Base-by-base conservation (phyloP, 2,329 filamentous ascomycete genomes). In the Fusarium euwallaceae region DNA sequence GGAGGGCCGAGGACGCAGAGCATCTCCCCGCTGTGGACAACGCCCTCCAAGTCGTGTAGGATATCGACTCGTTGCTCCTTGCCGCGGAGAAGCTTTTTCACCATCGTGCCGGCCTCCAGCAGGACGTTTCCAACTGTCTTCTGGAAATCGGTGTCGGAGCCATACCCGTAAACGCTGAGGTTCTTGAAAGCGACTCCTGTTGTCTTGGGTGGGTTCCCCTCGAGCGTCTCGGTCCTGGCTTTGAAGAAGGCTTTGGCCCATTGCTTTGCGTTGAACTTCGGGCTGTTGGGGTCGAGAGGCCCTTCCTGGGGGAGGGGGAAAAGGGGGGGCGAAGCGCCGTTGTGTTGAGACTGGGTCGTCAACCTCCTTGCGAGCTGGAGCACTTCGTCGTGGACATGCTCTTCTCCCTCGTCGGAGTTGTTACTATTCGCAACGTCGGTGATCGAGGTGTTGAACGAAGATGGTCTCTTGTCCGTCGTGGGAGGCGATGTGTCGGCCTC, bases 1-100 rank as follows among this genome's bases (percentile, higher is more conserved):
- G 92, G 92, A 55, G 92, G 92, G 8, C 92, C 92, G 32, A 94
- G 86, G 2, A 94, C 92, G n/a, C 93, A 90, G 29, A 93, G 81
- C 90, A 94, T 92, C 84, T 94, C 92, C 37, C 92, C 92, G 67
- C 87, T 88, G 72, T 89, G 86, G 2, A 94, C 88, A 0, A 93
- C 78, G 4, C 92, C 92, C 73, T 93, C 91, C 66, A 92, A 88
- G 72, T 88, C 83, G 67, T 86, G 88, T 56, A 94, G 82, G 70
- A 94, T 94, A 74, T 94, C 89, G 70, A 92, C 89, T 65, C 88
- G 87, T 76, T 87, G 84, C 61, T 86, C 86, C 75, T 88, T 75
- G 36, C 88, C 68, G 6, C 89, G 66, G 1, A 77, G 36, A 16
- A 76, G 29, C 16, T 56, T 74, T 39, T 70, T 76, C 3, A 65